These are phyloP conservation scores for Ceriops zippeliana DNA, from an alignment of 345 rosid genomes.

Conservation along the genomic window DNA sequence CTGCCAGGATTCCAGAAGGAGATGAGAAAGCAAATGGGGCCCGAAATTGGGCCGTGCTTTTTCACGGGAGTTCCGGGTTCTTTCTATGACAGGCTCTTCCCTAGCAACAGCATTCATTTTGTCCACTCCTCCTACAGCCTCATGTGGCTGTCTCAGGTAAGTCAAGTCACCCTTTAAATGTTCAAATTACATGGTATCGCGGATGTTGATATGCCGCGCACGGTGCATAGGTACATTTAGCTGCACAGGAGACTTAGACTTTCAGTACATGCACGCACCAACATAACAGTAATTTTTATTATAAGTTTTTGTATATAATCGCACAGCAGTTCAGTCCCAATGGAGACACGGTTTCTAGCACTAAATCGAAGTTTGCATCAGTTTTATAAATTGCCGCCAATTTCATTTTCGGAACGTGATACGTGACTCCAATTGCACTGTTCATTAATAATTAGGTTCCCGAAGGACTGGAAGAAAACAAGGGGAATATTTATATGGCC, in stretches of 20 bases:
- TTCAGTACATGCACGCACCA: too few relatives aligned
- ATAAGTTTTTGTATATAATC: too few relatives aligned
- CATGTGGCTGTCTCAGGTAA: slow-evolving; percentile 51
- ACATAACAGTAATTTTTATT: too few relatives aligned
- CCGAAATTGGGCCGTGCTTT: slow-evolving; percentile 12
- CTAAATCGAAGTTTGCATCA: not conserved
- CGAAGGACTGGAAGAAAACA: slow-evolving; percentile 37
- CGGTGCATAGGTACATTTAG: too few relatives aligned
- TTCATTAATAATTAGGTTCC: slow-evolving; percentile 37
- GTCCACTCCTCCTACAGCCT: slow-evolving; percentile 49
- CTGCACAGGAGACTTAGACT: too few relatives aligned
- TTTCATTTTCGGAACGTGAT: not conserved
- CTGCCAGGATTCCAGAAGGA: slow-evolving; percentile 26
- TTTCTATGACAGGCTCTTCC: slow-evolving; percentile 52
- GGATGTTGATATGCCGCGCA: too few relatives aligned
- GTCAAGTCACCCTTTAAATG: too few relatives aligned
- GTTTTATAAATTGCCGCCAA: not conserved
- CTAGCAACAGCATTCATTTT: slow-evolving; percentile 29
- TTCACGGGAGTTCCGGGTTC: slow-evolving; percentile 40
- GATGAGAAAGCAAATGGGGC: slow-evolving; percentile 15
- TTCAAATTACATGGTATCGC: too few relatives aligned
- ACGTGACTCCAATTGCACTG: not conserved
- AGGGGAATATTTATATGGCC: slow-evolving; percentile 50
- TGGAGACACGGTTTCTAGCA: not conserved
- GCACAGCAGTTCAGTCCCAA: too few relatives aligned